Conservation (phyloP, 805 yeast species). For the Torulaspora delbrueckii region DNA sequence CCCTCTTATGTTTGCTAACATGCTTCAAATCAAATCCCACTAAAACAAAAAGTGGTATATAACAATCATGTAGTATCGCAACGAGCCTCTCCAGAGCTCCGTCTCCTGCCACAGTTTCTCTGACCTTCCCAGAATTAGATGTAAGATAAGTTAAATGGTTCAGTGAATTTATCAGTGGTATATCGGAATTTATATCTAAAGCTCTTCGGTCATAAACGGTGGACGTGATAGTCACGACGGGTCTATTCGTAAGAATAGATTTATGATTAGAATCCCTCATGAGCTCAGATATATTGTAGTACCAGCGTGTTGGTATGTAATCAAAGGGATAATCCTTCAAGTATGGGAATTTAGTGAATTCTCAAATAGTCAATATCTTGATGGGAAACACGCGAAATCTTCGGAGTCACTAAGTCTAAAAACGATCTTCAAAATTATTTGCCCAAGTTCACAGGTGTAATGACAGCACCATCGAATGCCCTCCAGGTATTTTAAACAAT, state of each 20-base stretch:
- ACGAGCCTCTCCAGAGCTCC: conserved; percentile 91
- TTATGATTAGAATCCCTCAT: conserved; percentile 92
- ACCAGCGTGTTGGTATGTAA: background rate
- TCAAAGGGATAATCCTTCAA: no score
- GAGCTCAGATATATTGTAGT: background rate
- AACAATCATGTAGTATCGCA: conserved; percentile 79
- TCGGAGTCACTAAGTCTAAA: background rate
- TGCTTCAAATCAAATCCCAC: conserved; percentile 19
- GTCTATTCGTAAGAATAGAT: conserved; percentile 72
- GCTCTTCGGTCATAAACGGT: conserved; percentile 90
- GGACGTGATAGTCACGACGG: conserved; percentile 87
- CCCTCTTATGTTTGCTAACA: conserved; percentile 14
- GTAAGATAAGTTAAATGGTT: conserved; percentile 86
- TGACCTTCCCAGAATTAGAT: conserved; percentile 77
- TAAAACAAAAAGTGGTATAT: conserved; percentile 30
- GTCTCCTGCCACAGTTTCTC: conserved; percentile 83
- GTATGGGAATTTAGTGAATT: no score
- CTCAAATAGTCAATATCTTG: background rate
- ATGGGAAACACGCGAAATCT: background rate
- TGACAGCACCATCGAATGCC: background rate
- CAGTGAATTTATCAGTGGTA: conserved; percentile 85
- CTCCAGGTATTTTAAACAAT: background rate
- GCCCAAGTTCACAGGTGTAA: background rate
- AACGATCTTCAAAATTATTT: background rate
- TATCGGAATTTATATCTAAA: conserved; percentile 80